Base-by-base conservation (phyloP, 805 yeast genomes). In the Ogataea allantospora region DNA sequence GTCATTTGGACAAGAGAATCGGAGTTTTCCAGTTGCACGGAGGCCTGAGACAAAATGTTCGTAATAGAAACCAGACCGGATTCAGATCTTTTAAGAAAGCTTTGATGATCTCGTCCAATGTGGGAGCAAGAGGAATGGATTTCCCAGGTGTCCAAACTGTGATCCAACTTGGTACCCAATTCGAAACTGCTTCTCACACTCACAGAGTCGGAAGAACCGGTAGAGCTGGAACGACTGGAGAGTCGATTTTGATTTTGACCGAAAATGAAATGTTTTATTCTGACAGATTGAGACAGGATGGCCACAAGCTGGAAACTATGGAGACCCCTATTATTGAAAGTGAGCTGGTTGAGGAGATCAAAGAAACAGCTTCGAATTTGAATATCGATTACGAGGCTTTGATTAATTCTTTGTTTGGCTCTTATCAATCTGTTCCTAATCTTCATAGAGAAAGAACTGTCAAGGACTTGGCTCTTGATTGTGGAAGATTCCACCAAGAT, bases 121-220 rank as follows among this genome's bases (percentile, higher is more conserved):
- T 91, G 42, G 95, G 89, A 44, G 96, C 97, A 10, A 79, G 98
- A 66, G 98, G 98, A 50, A 80, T 91, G 83, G 97, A 91, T 67
- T 86, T 91, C 73, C 93, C 89, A 40, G 77, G 78, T 51, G 95
- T 91, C 19, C 65, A 88, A 17, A 86, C 87, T 57, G 97, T 91
- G 35, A 67, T 84, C 51, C 97, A 91, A 67, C 61, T 87, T 38
- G 85, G 91, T 48, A 72, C 80, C n/a, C 86, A 93, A 44, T 64
- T 71, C 31, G 86, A 81, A 41, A 63, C 78, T 16, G 77, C 89
- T n/a, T 82, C 83, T 46, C 88, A 89, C 58, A 78, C 88, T 42
- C 98, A 91, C 65, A 82, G 95, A 62, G 82, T 91, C 55, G 98
- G 98, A 43, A 81, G 98, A 71, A 91, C 97, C 11, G 98, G 95